Conservation (phyloP, 345 rosid genomes). For the Sisymbrium irio region DNA sequence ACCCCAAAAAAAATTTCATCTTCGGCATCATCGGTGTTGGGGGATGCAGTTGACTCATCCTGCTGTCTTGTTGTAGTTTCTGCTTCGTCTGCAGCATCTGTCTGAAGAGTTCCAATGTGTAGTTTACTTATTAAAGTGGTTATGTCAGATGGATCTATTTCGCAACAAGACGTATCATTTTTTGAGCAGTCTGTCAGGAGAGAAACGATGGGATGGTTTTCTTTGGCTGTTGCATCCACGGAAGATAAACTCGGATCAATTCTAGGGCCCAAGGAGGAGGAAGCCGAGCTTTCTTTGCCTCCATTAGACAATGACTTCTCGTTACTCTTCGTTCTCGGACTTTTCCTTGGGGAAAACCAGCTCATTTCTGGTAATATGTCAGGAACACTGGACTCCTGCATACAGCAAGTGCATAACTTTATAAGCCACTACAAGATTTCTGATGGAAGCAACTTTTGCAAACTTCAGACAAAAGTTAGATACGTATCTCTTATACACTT, state of each 20-base stretch:
- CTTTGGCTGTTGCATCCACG: slow-evolving; percentile 10
- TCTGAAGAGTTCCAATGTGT: slow-evolving; percentile 32
- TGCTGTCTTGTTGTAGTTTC: slow-evolving; percentile 13
- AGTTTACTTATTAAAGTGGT: slow-evolving; percentile 41
- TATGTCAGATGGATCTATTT: slow-evolving; percentile 37
- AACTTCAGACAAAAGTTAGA: not conserved
- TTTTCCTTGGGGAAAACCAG: slow-evolving; percentile 56
- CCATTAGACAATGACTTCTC: slow-evolving; percentile 39
- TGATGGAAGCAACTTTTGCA: not conserved
- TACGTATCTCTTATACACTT: not conserved
- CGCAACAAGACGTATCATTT: slow-evolving; percentile 15
- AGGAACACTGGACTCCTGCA: slow-evolving; percentile 42
- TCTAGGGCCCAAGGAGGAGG: slow-evolving; percentile 36
- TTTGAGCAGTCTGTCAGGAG: slow-evolving; percentile 27
- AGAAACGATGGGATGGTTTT: slow-evolving; percentile 51
- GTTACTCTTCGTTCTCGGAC: slow-evolving; percentile 55
- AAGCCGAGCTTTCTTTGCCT: slow-evolving; percentile 16
- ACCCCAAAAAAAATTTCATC: slow-evolving; percentile 43
- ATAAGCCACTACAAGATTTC: not conserved
- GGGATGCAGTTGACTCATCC: slow-evolving; percentile 36
- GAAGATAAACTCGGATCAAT: slow-evolving; percentile 16
- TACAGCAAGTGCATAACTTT: not conserved
- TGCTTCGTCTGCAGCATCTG: slow-evolving; percentile 46
- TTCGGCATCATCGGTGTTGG: not conserved
- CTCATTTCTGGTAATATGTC: slow-evolving; percentile 45